phyloP scores from a whole-genome alignment of 805 yeast species.

The Jamesozyma rosinii region DNA sequence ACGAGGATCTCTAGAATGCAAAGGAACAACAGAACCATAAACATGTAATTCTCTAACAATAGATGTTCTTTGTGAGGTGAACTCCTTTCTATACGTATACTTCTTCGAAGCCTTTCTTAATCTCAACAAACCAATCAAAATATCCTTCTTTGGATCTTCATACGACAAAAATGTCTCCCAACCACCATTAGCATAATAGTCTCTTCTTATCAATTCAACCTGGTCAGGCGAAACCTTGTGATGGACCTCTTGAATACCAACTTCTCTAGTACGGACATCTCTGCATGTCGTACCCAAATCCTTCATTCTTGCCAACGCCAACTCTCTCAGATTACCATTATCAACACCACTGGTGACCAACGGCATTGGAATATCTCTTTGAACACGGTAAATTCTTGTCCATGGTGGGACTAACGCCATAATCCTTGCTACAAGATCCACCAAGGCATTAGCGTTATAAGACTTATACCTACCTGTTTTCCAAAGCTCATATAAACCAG shows the following conservation, averaged over 20 bases:
- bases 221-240: conserved; percentile 95
- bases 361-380: conserved; percentile 98
- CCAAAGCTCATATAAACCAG: conserved; percentile 96
- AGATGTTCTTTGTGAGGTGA: conserved; percentile 74
- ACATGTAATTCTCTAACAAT: conserved; percentile 96
- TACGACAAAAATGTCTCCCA: conserved; percentile 96
- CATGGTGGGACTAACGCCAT: conserved; percentile 96
- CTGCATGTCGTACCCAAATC: conserved; percentile 94
- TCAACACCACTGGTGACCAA: conserved; percentile 95
- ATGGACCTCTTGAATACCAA: conserved; percentile 97
- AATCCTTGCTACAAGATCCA: conserved; percentile 91
- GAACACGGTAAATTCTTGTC: conserved; percentile 97
- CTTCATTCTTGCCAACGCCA: conserved; percentile 94
- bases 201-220: conserved; percentile 89
- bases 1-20: conserved; percentile 92
- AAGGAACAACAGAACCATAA: conserved; percentile 93
- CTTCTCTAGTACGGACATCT: conserved; percentile 95
- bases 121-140: conserved; percentile 81
- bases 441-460: conserved; percentile 86
- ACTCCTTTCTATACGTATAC: conserved; percentile 84
- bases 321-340: conserved; percentile 89
- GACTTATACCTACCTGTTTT: conserved; percentile 90
- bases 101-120: conserved; percentile 82
- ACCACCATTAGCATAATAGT: conserved; percentile 94
- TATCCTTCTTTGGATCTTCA: conserved; percentile 95